Base-by-base conservation (phyloP, 2,329 filamentous ascomycete species). In the Domatiomyces catenatus region DNA sequence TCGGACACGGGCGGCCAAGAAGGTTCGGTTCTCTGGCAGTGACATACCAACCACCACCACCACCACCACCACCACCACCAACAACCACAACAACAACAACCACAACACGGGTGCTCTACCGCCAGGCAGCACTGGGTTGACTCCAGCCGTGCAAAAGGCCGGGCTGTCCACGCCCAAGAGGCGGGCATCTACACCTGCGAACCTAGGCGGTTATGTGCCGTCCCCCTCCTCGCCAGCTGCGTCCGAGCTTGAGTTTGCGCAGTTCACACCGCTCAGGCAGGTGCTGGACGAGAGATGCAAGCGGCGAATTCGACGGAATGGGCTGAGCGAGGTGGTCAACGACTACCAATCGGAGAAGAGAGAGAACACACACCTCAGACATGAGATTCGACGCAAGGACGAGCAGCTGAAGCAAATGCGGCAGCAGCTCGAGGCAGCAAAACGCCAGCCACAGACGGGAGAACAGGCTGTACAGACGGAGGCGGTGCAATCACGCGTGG, bases 291-390 rank as follows among this genome's bases (percentile, higher is more conserved):
- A 61, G 5, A 62, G 71, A 18, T 66, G 66, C 1, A 66, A 67
- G 53, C 63, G 71, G 39, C 65, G 69, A 32, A 67, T 74, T 44
- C 60, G 64, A 28, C 66, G 71, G 10, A 63, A 67, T 48, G 67
- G 71, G 3, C 56, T 74, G 46, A 73, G 70, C 50, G 66, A 71
- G 52, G 70, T 72, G 52, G 66, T 71, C 51, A 71, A 71, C 54
- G 59, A 63, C 20, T 64, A 69, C 39, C 63, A 71, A 42, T 64
- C 64, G 5, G 69, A 69, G 50, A 68, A 66, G 52, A 64, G 64
- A 19, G 57, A 54, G 10, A 58, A 61, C 18, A 52, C 47, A 15
- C 58, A 56, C 28, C 46, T 59, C 42, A 51, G 59, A 15, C 60
- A 59, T 32, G 56, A 62, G 42, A 49, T 64, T 42, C 46, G 59